Percentiles rank a stretch among this genome's conserved stretches.
phyloP scores from a whole-genome alignment of 108 stramenopile species.

The Nitzschia sp. region DNA sequence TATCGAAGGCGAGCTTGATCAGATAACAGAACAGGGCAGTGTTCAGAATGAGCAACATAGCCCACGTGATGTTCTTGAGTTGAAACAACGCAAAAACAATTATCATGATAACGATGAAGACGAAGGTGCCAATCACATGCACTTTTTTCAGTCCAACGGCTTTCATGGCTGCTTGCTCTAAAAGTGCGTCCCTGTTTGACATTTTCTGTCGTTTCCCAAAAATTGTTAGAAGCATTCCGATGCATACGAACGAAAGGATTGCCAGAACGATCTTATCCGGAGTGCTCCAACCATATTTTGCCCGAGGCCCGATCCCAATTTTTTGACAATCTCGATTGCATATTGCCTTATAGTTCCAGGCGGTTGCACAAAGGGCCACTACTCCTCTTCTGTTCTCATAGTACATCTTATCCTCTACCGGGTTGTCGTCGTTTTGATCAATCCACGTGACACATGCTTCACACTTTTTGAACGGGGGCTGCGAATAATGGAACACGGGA shows the following conservation, averaged over 20 bases:
- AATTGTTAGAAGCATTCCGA: slow-evolving; percentile 73
- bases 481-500: not conserved
- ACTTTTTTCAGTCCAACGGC: slow-evolving; percentile 78
- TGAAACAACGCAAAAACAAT: slow-evolving; percentile 70
- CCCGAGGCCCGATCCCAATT: slow-evolving; percentile 35
- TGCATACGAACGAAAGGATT: slow-evolving; percentile 66
- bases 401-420: slow-evolving; percentile 74
- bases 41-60: slow-evolving; percentile 68
- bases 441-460: slow-evolving; percentile 80
- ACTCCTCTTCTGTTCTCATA: slow-evolving; percentile 72
- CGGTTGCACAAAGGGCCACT: slow-evolving; percentile 70
- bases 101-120: slow-evolving; percentile 65
- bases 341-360: slow-evolving; percentile 68
- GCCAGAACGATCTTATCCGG: slow-evolving; percentile 77
- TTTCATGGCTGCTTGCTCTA: slow-evolving; percentile 82
- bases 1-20: slow-evolving; percentile 82
- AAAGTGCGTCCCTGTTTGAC: slow-evolving; percentile 80
- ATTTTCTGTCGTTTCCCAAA: slow-evolving; percentile 71
- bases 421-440: slow-evolving; percentile 72
- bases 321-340: slow-evolving; percentile 59
- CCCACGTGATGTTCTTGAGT: slow-evolving; percentile 84
- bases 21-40: slow-evolving; percentile 79
- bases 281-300: slow-evolving; percentile 68
- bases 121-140: slow-evolving; percentile 74
- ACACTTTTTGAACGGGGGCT: slow-evolving; percentile 74